These are phyloP conservation scores for Aspergillus nanangensis DNA, from an alignment of 495 filamentous ascomycete species.

Conservation along the genomic window DNA sequence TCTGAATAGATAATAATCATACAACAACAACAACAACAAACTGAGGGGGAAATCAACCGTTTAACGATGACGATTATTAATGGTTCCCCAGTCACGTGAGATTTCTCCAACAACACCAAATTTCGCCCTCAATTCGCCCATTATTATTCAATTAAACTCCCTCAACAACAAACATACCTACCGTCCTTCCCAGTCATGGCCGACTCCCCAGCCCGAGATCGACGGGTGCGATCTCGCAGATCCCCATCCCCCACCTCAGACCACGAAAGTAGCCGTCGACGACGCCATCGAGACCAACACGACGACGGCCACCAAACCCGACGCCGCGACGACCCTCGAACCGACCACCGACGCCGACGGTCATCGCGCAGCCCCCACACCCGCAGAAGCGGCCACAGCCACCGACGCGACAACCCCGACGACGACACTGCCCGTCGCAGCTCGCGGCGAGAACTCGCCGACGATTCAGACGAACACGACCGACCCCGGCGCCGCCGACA, in stretches of 20 bases:
- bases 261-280: constrained; percentile 16
- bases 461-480: constrained; percentile 22
- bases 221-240: background rate
- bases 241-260: constrained; percentile 2
- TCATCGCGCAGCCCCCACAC: constrained; percentile 30
- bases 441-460: constrained; percentile 22
- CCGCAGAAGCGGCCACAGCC: too few relatives aligned
- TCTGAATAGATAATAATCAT: background rate
- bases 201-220: constrained; percentile 14
- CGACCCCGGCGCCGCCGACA: constrained; percentile 27
- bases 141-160: too few relatives aligned
- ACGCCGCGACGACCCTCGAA: constrained; percentile 26
- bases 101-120: too few relatives aligned
- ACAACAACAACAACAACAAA: too few relatives aligned
- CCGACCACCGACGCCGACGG: constrained; percentile 25
- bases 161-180: too few relatives aligned
- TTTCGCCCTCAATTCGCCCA: too few relatives aligned
- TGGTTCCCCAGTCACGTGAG: too few relatives aligned
- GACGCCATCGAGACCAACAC: constrained; percentile 24
- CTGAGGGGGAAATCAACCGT: too few relatives aligned
- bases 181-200: too few relatives aligned
- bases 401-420: constrained; percentile 13
- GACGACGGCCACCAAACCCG: constrained; percentile 20
- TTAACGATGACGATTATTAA: too few relatives aligned
- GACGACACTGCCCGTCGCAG: constrained; percentile 23